Base-by-base conservation (phyloP, 1,139 yeast genomes). In the Yamadazyma atmosphaerica region DNA sequence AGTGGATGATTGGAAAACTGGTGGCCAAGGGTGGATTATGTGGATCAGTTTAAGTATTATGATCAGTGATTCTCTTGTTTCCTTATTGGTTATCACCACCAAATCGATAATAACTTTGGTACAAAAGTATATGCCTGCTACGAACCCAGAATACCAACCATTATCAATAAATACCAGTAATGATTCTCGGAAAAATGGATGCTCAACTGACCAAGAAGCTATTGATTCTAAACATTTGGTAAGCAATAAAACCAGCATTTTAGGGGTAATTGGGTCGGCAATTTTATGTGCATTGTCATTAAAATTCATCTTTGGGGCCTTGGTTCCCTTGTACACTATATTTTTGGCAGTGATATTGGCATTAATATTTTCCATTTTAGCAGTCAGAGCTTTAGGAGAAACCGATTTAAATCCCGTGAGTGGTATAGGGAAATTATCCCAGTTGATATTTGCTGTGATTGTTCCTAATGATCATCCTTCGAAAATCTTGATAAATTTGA, bases 361-460 rank as follows among this genome's bases (percentile, higher is more conserved):
- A 0, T 65, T 90, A 31, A 65, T 88, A 43, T 72, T 92, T 36
- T 86, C 96, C 0, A 73, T 92, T 1, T 67, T 92, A 9, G 98
- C 95, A 1, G 96, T 92, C 0, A 70, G 98, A 37, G 97, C 98
- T 0, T 67, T 92, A 7, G 98, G 98, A 7, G 98, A 92, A 58
- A 92, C 98, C 0, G 98, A 92, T 63, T 72, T 92, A 49, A 92
- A 92, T 55, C 98, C 98, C 0, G 98, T 92, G 1, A 85, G 95
- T 54, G 98, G 98, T 0, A 90, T 92, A 31, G 98, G 98, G 2
- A 92, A 92, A 60, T 68, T 92, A 17, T 89, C 97, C 0, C 98
- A 92, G 58, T 70, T 92, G 33, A 61, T 92, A 4, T 88, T 92
- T 63, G 96, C 97, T 0, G 56, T 86, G 7, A 73, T 90, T 4